Evolutionary conservation across 2,329 filamentous ascomycete genomes (phyloP), one percentile per base, ranked within the genome.

Genomic region (Dissoconium aciculare): DNA sequence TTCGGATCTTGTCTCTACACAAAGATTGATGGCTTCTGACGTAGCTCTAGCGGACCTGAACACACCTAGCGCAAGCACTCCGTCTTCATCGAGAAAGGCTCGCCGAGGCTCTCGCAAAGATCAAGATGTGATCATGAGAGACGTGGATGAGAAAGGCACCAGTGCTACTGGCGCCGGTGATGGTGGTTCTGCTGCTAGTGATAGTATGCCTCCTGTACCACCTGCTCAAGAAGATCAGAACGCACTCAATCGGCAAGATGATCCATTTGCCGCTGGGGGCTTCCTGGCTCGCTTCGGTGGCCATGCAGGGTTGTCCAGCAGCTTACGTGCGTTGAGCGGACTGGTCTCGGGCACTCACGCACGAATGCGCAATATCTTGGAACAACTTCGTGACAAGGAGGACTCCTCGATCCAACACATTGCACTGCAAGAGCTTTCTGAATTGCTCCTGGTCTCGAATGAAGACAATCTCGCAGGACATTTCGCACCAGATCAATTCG

Each of bases 381-480:
- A 65, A 31, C 60, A 63, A 38, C 62, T 98, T 35, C 76, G 78
- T 41, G 74, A 80, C 46, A 87, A 85, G 51, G 81, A 87, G 27
- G 83, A 94, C 41, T 71, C 77, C 4, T 85, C 84, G 0, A 61
- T 89, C 23, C 91, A 98, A 59, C 66, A 93, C 43, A 84, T 94
- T 48, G 89, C 87, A 15, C 62, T 98, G 16, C 82, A 92, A 55
- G 87, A 95, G 45, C 65, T 98, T 5, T 93, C 87, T 0, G 85
- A 98, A 55, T 76, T 95, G 32, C 64, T 98, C 4, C 65, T 98
- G 16, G 81, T 98, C 21, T 93, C 87, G 8, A 95, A 89, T 43
- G 89, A 98, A 57, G 89, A 98, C 52, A 94, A 91, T 42, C 67
- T 98, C 8, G 82, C 87, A 2, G 89, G 89, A 4, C 83, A 94